These are phyloP conservation scores for Litchi chinensis DNA, from an alignment of 345 rosid species.

Conservation along the genomic window DNA sequence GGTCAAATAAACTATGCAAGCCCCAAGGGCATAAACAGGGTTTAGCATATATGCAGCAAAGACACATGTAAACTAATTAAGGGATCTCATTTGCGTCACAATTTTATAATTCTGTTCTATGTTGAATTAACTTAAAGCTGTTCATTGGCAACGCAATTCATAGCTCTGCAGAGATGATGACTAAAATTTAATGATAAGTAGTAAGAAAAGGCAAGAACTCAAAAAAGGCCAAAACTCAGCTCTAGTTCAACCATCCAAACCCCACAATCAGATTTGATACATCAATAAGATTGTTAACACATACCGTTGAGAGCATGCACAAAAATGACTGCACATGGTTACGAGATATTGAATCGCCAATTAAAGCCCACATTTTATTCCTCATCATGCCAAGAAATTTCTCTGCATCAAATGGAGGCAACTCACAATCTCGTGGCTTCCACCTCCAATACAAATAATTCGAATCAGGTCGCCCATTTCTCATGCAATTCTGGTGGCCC, in stretches of 20 bases:
- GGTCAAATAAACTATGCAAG: background rate
- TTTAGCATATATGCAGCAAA: background rate
- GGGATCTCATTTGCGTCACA: background rate
- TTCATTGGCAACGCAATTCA: background rate
- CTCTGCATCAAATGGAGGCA: conserved; percentile 67
- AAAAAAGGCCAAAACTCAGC: background rate
- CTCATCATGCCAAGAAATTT: conserved; percentile 78
- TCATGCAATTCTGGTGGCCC: conserved; percentile 88
- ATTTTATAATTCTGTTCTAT: background rate
- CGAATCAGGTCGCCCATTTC: conserved; percentile 81
- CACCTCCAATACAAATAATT: conserved; percentile 88
- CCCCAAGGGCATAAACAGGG: background rate
- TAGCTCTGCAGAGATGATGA: background rate
- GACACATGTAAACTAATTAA: background rate
- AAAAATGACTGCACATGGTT: conserved; percentile 86
- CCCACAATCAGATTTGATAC: conserved; percentile 14
- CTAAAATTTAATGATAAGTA: background rate
- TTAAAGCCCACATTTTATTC: conserved; percentile 74
- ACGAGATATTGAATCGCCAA: conserved; percentile 95
- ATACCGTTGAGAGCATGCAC: conserved; percentile 81
- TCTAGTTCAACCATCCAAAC: conserved; percentile 12
- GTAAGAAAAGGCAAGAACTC: background rate
- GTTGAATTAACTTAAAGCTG: background rate
- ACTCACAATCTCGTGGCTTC: conserved; percentile 73
- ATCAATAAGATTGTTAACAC: conserved; percentile 15